phyloP scores from a whole-genome alignment of 2,329 filamentous ascomycete genomes.

The Fonsecaea monophora region DNA sequence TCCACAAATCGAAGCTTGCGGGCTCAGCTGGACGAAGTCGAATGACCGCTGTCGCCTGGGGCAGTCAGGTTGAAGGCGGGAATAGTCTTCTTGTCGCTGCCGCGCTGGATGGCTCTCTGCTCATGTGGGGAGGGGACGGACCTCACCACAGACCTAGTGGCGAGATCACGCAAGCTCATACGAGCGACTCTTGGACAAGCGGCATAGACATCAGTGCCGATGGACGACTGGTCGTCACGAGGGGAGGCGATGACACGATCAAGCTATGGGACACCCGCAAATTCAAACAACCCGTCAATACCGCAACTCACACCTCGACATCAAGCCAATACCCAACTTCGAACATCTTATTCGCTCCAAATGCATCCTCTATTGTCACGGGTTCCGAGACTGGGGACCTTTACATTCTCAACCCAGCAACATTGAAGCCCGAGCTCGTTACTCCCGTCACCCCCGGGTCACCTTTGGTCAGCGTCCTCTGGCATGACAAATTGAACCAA shows the following conservation, averaged over 20 bases:
- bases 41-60: conserved; percentile 94
- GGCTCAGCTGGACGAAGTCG: conserved; percentile 88
- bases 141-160: conserved; percentile 81
- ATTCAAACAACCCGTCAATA: conserved; percentile 87
- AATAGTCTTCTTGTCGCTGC: conserved; percentile 80
- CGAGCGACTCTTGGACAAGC: conserved; percentile 84
- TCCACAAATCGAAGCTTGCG: conserved; percentile 90
- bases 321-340: conserved; percentile 82
- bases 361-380: conserved; percentile 82
- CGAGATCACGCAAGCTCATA: conserved; percentile 85
- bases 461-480: conserved; percentile 81
- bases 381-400: conserved; percentile 85
- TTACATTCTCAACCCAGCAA: conserved; percentile 92
- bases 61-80: conserved; percentile 74
- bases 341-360: conserved; percentile 89
- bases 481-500: conserved; percentile 95
- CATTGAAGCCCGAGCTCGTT: conserved; percentile 80
- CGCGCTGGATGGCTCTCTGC: conserved; percentile 85
- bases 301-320: conserved; percentile 78
- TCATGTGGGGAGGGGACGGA: conserved; percentile 90
- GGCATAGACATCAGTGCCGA: conserved; percentile 90
- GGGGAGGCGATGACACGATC: conserved; percentile 89
- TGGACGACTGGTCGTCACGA: conserved; percentile 85
- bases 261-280: conserved; percentile 98
- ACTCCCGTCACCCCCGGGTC: conserved; percentile 88